A percentile compares a stretch with the other conserved stretches of the same genome.
Evolutionary conservation across 345 rosid genomes (phyloP).

Genomic region (Carallia brachiata): DNA sequence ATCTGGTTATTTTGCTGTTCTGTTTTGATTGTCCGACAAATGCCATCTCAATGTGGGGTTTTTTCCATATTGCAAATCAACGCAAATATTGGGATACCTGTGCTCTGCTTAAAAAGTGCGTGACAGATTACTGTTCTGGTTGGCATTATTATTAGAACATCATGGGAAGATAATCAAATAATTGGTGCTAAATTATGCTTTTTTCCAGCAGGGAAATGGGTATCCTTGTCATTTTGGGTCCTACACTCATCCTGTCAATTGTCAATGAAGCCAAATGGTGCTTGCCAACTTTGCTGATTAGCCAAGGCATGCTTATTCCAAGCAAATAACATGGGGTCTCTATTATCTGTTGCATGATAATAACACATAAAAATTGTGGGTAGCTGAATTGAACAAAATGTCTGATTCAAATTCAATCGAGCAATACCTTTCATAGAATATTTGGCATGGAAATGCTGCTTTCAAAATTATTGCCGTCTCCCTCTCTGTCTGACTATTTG

Average conservation of each 20-base stretch:
- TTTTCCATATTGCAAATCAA: no score
- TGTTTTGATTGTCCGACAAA: no score
- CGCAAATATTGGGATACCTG: neutral
- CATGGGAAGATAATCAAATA: neutral
- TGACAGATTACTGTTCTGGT: conserved; percentile 1
- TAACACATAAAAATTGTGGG: no score
- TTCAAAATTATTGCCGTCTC: no score
- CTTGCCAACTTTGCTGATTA: neutral
- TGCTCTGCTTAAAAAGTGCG: conserved; percentile 3
- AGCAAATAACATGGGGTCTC: neutral
- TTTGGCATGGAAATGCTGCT: no score
- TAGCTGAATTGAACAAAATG: no score
- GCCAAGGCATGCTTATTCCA: neutral
- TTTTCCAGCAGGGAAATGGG: neutral
- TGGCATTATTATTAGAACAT: conserved; percentile 12
- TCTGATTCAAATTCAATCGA: no score
- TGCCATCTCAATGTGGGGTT: no score
- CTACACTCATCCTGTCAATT: neutral
- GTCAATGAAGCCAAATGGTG: no score
- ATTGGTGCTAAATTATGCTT: conserved; percentile 3
- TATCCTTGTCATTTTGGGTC: neutral
- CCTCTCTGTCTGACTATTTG: no score
- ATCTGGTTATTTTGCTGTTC: neutral
- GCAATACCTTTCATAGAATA: no score
- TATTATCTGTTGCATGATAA: no score